Conservation (phyloP, 495 filamentous ascomycete genomes). For the Peziza echinospora region DNA sequence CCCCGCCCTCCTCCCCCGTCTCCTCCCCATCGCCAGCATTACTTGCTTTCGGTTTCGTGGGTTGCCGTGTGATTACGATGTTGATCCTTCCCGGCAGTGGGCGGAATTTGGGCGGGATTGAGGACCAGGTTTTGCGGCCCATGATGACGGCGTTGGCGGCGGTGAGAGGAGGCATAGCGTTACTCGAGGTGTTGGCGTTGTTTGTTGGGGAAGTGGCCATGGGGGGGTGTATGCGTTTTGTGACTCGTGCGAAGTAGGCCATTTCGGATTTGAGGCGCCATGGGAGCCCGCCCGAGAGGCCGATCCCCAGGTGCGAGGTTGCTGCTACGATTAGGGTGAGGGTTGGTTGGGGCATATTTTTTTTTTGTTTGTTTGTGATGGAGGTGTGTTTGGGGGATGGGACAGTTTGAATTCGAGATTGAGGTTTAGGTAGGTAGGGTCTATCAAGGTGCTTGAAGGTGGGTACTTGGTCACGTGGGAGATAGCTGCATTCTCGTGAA, state of each 20-base stretch:
- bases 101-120: constrained; percentile 52
- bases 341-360: constrained; percentile 22
- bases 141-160: constrained; percentile 66
- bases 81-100: constrained; percentile 59
- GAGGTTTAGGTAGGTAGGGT: too few relatives aligned
- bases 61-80: constrained; percentile 46
- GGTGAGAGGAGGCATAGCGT: too few relatives aligned
- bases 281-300: constrained; percentile 53
- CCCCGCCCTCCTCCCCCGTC: too few relatives aligned
- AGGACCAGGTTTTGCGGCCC: constrained; percentile 91
- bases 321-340: constrained; percentile 61
- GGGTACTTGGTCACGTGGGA: too few relatives aligned
- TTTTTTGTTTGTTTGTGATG: too few relatives aligned
- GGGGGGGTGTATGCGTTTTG: constrained; percentile 35
- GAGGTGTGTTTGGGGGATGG: too few relatives aligned
- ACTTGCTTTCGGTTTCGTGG: not conserved
- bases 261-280: constrained; percentile 87
- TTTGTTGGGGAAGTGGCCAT: constrained; percentile 1
- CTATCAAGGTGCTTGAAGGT: too few relatives aligned
- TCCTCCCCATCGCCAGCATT: not conserved
- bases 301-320: constrained; percentile 61
- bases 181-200: too few relatives aligned
- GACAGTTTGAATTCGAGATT: too few relatives aligned
- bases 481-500: too few relatives aligned
- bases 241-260: constrained; percentile 81